Evolutionary conservation across 1,284 basidiomycete species (phyloP).

Genomic region (Naganishia liquefaciens): DNA sequence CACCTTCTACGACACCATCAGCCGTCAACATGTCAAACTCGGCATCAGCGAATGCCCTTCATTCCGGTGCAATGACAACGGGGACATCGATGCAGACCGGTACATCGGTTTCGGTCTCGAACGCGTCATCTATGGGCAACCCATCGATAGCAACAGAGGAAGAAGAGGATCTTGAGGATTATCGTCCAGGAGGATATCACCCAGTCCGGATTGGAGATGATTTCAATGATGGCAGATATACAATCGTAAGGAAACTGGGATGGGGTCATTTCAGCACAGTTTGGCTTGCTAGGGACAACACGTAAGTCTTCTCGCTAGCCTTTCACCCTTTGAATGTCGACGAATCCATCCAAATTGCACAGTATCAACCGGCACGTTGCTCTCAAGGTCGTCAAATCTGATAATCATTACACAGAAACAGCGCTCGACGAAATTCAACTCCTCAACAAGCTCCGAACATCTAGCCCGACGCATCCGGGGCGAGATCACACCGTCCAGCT

Average conservation of each 20-base stretch:
- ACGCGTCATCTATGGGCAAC: conserved; percentile 25
- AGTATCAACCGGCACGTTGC: conserved; percentile 95
- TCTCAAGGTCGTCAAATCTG: conserved; percentile 98
- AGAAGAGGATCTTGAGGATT: conserved; percentile 62
- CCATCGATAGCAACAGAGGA: conserved; percentile 52
- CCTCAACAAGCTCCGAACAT: conserved; percentile 88
- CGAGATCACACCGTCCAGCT: conserved; percentile 79
- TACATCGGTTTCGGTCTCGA: conserved; percentile 25
- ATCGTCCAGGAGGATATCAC: conserved; percentile 89
- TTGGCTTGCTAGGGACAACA: conserved; percentile 83
- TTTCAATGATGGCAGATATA: conserved; percentile 84
- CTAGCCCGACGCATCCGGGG: conserved; percentile 64
- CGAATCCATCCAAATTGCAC: conserved; percentile 15
- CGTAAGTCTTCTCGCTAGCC: conserved; percentile 59
- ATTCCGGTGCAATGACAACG: not conserved
- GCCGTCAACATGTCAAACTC: conserved; percentile 3
- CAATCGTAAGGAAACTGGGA: conserved; percentile 91
- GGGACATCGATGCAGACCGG: conserved; percentile 22
- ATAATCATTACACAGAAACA: conserved; percentile 94
- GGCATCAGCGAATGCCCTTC: not conserved
- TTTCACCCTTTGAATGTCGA: conserved; percentile 15
- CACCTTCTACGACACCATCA: conserved; percentile 17
- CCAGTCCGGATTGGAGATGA: conserved; percentile 93
- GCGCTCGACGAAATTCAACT: conserved; percentile 99
- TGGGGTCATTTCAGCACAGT: conserved; percentile 98